Conservation (phyloP, 257 asterid genomes). For the Nicotiana attenuata region DNA sequence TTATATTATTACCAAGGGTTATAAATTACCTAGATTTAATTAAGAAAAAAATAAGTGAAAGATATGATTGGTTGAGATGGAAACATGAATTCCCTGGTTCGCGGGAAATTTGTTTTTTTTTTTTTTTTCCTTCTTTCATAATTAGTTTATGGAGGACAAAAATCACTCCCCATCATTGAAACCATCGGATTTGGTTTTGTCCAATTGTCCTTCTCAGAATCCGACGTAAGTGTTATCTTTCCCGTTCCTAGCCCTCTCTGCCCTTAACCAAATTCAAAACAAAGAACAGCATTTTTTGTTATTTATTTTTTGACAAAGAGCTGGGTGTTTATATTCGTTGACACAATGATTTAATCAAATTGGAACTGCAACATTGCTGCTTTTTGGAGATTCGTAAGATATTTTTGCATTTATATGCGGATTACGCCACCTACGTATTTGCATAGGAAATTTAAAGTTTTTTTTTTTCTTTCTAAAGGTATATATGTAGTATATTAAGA, state of each 20-base stretch:
- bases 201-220: background rate
- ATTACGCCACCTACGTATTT: background rate
- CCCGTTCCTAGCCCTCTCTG: background rate
- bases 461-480: too few relatives aligned
- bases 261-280: background rate
- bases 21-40: too few relatives aligned
- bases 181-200: background rate
- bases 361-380: background rate
- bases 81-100: background rate
- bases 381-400: background rate
- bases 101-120: background rate
- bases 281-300: background rate
- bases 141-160: background rate
- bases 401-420: background rate
- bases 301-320: background rate
- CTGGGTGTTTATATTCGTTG: background rate
- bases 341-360: conserved; percentile 3
- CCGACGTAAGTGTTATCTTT: background rate
- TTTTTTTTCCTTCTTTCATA: background rate
- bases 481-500: too few relatives aligned
- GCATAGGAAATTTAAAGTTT: too few relatives aligned
- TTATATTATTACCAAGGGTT: too few relatives aligned
- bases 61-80: background rate
- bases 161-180: conserved; percentile 1
- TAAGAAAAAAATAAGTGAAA: background rate